Percentiles rank a stretch among this genome's conserved stretches.
Evolutionary conservation across 768 basidiomycete genomes (phyloP).

Genomic region (Lactarius vividus): DNA sequence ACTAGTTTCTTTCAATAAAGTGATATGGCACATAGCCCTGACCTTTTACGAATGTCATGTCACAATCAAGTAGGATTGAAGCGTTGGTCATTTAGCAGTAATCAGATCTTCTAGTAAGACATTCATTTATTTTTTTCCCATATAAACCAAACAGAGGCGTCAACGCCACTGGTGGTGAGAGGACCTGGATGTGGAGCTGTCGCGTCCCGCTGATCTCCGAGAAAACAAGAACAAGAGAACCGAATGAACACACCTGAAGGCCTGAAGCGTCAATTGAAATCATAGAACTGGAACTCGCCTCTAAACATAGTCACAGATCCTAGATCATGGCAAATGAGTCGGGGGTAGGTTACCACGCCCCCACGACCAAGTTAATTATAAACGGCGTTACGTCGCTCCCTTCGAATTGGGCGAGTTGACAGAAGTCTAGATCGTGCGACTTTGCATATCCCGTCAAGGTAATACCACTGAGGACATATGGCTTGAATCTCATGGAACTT

Average conservation of each 20-base stretch:
- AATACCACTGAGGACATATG: constrained; percentile 4
- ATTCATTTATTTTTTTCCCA: neutral
- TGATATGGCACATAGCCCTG: neutral
- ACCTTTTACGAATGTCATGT: neutral
- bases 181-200: neutral
- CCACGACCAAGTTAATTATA: constrained; percentile 4
- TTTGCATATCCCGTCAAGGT: constrained; percentile 6
- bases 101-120: constrained; percentile 4
- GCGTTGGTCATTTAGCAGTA: neutral
- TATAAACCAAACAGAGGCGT: constrained; percentile 4
- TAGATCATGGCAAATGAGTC: neutral
- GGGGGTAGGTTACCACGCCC: neutral
- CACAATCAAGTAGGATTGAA: neutral
- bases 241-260: neutral
- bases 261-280: constrained; percentile 5
- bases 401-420: constrained; percentile 2
- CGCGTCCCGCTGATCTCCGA: constrained; percentile 5
- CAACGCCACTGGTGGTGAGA: constrained; percentile 6
- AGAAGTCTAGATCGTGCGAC: constrained; percentile 6
- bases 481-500: constrained; percentile 13
- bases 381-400: constrained; percentile 6
- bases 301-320: neutral
- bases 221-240: neutral
- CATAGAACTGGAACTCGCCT: neutral
- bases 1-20: neutral